Conservation (phyloP, 2,329 filamentous ascomycete species). For the Didymellaceae sp. region DNA sequence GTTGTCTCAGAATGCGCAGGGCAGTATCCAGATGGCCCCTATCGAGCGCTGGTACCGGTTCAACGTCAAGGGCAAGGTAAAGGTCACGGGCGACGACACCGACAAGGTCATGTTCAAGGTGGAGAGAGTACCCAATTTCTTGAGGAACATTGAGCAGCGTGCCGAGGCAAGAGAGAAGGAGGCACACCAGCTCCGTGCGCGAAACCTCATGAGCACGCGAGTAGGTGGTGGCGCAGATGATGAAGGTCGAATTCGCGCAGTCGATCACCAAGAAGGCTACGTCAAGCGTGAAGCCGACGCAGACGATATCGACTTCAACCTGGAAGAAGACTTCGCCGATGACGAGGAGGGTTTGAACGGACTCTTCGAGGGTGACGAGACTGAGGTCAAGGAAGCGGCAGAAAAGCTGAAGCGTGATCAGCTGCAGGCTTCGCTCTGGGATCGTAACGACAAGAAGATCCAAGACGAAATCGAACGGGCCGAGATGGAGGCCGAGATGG, state of each 20-base stretch:
- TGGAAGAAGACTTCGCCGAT: slow-evolving; percentile 78
- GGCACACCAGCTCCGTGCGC: slow-evolving; percentile 22
- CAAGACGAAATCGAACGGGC: slow-evolving; percentile 73
- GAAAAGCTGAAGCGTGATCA: slow-evolving; percentile 76
- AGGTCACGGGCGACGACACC: slow-evolving; percentile 83
- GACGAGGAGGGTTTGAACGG: slow-evolving; percentile 70
- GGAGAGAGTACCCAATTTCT: slow-evolving; percentile 82
- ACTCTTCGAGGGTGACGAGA: slow-evolving; percentile 53
- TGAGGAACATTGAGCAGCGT: slow-evolving; percentile 51
- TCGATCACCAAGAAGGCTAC: slow-evolving; percentile 52
- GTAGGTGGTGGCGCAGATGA: slow-evolving; percentile 46
- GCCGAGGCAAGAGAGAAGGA: slow-evolving; percentile 60
- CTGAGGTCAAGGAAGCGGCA: slow-evolving; percentile 68
- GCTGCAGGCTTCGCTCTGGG: slow-evolving; percentile 86
- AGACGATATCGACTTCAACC: slow-evolving; percentile 71
- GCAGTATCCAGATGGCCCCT: slow-evolving; percentile 79
- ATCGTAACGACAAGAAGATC: slow-evolving; percentile 59
- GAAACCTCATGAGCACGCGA: slow-evolving; percentile 36
- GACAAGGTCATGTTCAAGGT: slow-evolving; percentile 79
- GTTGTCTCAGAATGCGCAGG: slow-evolving; percentile 68
- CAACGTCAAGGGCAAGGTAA: slow-evolving; percentile 74
- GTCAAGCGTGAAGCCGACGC: slow-evolving; percentile 62
- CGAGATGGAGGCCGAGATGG: slow-evolving; percentile 71
- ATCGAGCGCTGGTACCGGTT: slow-evolving; percentile 97
- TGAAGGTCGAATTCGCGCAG: slow-evolving; percentile 42